These are phyloP conservation scores for Macrolepiota dolichaula DNA, from an alignment of 768 basidiomycete species.

Conservation along the genomic window DNA sequence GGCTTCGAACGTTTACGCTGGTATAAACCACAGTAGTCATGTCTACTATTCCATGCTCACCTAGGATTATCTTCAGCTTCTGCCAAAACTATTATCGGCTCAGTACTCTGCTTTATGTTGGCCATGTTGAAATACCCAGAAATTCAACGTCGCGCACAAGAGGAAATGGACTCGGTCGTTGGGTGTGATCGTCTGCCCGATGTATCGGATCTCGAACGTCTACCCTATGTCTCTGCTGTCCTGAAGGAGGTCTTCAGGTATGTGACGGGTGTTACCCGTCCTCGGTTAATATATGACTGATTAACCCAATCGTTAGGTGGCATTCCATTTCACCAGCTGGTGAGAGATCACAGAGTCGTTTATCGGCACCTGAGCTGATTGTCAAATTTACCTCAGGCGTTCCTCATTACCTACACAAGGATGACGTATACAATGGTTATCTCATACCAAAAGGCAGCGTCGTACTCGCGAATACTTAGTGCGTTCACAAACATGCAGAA, in stretches of 20 bases:
- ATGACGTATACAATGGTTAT: slow-evolving; percentile 32
- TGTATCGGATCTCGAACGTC: slow-evolving; percentile 34
- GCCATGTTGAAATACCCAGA: slow-evolving; percentile 40
- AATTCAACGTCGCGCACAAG: slow-evolving; percentile 47
- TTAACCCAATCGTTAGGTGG: slow-evolving; percentile 11
- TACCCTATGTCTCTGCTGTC: slow-evolving; percentile 48
- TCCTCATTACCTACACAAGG: slow-evolving; percentile 17
- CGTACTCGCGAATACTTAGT: slow-evolving; percentile 20
- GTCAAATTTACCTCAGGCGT: slow-evolving; percentile 1
- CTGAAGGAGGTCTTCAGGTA: slow-evolving; percentile 45
- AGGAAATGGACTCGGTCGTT: slow-evolving; percentile 44
- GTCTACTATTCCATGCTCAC: not conserved
- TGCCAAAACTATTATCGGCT: slow-evolving; percentile 46
- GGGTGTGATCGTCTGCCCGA: slow-evolving; percentile 33
- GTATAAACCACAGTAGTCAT: not conserved
- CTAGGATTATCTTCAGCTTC: slow-evolving; percentile 27
- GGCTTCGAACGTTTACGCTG: slow-evolving; percentile 32
- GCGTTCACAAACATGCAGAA: not conserved
- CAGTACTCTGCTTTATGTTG: slow-evolving; percentile 42
- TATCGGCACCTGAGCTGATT: too few relatives aligned
- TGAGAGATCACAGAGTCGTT: not conserved
- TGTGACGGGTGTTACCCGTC: slow-evolving; percentile 1
- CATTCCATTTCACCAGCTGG: slow-evolving; percentile 10
- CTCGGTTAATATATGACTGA: not conserved
- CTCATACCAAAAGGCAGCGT: slow-evolving; percentile 30